Evolutionary conservation across 345 rosid genomes (phyloP).

Genomic region (Anastatica hierochuntica): DNA sequence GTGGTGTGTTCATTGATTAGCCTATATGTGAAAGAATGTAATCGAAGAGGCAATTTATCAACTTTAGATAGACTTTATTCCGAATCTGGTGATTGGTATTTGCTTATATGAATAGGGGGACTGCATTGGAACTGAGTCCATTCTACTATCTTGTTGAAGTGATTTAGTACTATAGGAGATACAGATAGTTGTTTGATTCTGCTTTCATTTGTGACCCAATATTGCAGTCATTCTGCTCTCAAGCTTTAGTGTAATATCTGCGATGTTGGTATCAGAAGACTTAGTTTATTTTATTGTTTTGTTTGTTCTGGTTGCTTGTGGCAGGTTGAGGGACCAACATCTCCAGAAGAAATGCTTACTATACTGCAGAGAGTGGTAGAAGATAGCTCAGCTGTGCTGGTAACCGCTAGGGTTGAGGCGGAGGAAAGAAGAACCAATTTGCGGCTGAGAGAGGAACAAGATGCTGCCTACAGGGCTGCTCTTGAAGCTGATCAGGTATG

Average conservation of each 20-base stretch:
- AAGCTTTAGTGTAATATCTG: neutral
- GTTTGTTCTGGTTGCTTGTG: slow-evolving; percentile 6
- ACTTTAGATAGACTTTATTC: neutral
- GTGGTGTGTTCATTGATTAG: neutral
- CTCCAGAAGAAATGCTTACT: slow-evolving; percentile 69
- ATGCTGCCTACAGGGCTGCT: slow-evolving; percentile 94
- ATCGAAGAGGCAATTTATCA: neutral
- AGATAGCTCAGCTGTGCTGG: slow-evolving; percentile 84
- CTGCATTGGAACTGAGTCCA: neutral
- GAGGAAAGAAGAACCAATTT: slow-evolving; percentile 83
- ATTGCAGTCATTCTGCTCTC: neutral
- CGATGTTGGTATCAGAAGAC: neutral
- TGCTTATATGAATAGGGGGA: neutral
- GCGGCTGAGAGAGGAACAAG: slow-evolving; percentile 94
- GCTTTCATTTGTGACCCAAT: neutral
- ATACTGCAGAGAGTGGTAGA: slow-evolving; percentile 82
- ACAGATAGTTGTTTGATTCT: neutral
- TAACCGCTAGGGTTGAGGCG: slow-evolving; percentile 79
- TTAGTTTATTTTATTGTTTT: neutral
- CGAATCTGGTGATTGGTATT: neutral
- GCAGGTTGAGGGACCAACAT: slow-evolving; percentile 89
- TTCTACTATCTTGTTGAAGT: neutral
- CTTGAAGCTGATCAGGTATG: slow-evolving; percentile 98
- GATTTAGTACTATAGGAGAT: too few species aligned
- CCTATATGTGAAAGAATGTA: neutral